phyloP scores from a whole-genome alignment of 208 protist species.

The Vickermania spadyakhi region DNA sequence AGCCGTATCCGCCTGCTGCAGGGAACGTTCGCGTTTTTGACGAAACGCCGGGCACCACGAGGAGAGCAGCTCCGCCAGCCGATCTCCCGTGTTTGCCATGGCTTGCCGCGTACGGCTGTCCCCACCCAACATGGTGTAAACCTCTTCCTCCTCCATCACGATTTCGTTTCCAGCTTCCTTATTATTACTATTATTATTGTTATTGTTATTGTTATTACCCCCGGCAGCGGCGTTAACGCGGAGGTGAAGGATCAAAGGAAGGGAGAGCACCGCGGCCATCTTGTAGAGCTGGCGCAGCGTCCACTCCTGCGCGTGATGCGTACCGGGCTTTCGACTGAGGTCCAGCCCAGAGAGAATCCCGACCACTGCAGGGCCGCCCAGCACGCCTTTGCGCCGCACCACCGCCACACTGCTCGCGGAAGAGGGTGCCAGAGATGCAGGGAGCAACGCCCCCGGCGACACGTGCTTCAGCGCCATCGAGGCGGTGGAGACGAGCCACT shows the following conservation, averaged over 20 bases:
- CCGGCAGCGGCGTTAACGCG: constrained; percentile 5
- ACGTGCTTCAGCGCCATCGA: constrained; percentile 27
- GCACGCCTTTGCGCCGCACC: not conserved
- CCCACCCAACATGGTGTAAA: not conserved
- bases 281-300: constrained; percentile 36
- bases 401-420: not conserved
- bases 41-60: no score
- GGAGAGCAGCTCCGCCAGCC: constrained; percentile 36
- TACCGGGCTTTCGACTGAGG: constrained; percentile 41
- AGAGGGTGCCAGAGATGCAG: constrained; percentile 4
- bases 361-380: constrained; percentile 16
- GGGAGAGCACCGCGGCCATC: constrained; percentile 25
- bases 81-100: constrained; percentile 29
- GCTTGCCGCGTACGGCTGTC: not conserved
- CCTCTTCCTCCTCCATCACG: not conserved
- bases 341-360: constrained; percentile 66
- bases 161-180: no score
- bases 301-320: constrained; percentile 72
- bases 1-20: no score
- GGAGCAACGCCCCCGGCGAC: constrained; percentile 17
- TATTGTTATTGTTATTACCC: not conserved
- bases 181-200: not conserved
- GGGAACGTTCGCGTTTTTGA: no score
- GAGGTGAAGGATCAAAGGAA: constrained; percentile 60
- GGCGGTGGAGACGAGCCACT: constrained; percentile 52